These are phyloP conservation scores for Penicillium silybi DNA, from an alignment of 495 filamentous ascomycete species.

Conservation along the genomic window DNA sequence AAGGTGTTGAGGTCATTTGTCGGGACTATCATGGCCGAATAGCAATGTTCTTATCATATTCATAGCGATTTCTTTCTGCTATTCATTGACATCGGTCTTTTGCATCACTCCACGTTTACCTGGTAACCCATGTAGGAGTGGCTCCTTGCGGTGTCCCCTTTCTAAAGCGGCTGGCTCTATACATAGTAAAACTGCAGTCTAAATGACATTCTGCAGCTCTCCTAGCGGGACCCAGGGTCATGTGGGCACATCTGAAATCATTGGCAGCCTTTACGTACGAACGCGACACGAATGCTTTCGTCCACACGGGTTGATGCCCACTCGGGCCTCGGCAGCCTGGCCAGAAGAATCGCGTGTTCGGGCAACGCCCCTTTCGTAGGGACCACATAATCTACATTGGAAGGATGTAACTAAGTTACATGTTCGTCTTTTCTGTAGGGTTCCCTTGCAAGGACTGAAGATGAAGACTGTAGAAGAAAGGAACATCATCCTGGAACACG, in stretches of 20 bases:
- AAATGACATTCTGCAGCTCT: not conserved
- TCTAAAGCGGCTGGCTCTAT: not conserved
- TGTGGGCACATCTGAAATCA: not conserved
- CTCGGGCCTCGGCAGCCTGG: conserved; percentile 21
- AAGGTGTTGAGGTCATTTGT: conserved; percentile 12
- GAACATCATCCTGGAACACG: not conserved
- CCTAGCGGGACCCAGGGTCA: not conserved
- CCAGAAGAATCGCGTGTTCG: conserved; percentile 17
- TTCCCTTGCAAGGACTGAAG: not conserved
- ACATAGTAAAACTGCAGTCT: not conserved
- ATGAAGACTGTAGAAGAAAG: not conserved
- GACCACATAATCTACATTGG: not conserved
- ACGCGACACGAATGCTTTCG: conserved; percentile 5
- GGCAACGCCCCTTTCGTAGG: not conserved
- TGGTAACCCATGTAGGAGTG: not conserved
- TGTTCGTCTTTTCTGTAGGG: not conserved
- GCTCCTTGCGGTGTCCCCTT: not conserved
- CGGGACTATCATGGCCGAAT: conserved; percentile 7
- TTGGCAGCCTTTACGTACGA: conserved; percentile 1
- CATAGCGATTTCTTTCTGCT: conserved; percentile 5
- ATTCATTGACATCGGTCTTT: not conserved
- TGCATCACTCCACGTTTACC: not conserved
- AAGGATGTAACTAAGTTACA: not conserved
- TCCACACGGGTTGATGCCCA: conserved; percentile 12
- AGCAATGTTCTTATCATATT: conserved; percentile 5